Percentiles rank a stretch among this genome's conserved stretches.
These are phyloP conservation scores for Fusarium paranaense DNA, from an alignment of 2,329 filamentous ascomycete genomes.

Conservation along the genomic window DNA sequence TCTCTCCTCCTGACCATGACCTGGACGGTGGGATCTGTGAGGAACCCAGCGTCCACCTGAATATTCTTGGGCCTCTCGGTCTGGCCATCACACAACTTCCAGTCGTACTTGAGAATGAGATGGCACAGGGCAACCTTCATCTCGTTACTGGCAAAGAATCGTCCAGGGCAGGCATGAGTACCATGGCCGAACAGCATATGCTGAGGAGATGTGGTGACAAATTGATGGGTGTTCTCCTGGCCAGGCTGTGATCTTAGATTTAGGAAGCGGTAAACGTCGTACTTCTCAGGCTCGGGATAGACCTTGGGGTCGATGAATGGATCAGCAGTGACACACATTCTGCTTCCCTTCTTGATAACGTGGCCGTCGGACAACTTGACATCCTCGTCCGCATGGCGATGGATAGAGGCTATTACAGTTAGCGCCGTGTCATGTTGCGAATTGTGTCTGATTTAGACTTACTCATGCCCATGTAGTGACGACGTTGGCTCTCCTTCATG, in stretches of 20 bases:
- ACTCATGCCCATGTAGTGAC: neutral
- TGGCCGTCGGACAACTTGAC: neutral
- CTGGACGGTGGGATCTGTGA: neutral
- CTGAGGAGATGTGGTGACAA: neutral
- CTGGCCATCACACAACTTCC: slow-evolving; percentile 12
- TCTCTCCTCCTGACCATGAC: neutral
- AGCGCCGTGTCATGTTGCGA: neutral
- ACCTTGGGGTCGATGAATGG: neutral
- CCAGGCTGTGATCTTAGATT: slow-evolving; percentile 45
- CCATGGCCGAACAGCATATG: neutral
- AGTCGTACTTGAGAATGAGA: slow-evolving; percentile 62
- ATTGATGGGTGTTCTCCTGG: slow-evolving; percentile 29
- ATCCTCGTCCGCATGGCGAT: neutral
- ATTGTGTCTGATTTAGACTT: neutral
- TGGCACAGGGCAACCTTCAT: slow-evolving; percentile 64
- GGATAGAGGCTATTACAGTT: neutral
- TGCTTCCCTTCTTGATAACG: neutral
- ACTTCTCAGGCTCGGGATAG: neutral
- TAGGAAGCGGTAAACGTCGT: neutral
- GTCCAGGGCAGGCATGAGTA: slow-evolving; percentile 62
- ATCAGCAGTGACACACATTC: neutral
- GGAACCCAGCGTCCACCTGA: neutral
- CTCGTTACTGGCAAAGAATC: slow-evolving; percentile 66
- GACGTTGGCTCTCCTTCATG: neutral
- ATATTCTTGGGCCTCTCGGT: neutral